Conservation (phyloP, 1,284 basidiomycete species). For the Moniliella sp. region DNA sequence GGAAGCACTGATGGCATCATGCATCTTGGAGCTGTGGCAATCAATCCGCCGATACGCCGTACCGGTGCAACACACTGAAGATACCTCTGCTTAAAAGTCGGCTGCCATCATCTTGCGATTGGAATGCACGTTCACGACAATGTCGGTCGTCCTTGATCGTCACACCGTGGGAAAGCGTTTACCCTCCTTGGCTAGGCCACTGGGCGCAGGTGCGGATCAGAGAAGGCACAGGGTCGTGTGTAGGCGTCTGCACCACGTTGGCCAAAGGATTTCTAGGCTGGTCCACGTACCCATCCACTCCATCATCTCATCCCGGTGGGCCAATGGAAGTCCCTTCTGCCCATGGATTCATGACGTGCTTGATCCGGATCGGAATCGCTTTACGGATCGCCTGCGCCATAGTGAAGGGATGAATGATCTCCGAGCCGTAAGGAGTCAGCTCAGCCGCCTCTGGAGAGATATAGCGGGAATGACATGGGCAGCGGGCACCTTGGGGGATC, state of each 20-base stretch:
- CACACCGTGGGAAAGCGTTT: slow-evolving; percentile 65
- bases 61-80: slow-evolving; percentile 70
- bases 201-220: neutral
- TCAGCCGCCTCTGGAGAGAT: slow-evolving; percentile 90
- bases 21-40: slow-evolving; percentile 93
- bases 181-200: too few species aligned
- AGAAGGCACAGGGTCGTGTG: neutral
- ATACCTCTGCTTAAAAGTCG: slow-evolving; percentile 85
- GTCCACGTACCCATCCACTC: too few species aligned
- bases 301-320: slow-evolving; percentile 26
- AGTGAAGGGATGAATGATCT: slow-evolving; percentile 95
- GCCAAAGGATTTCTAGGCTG: slow-evolving; percentile 15
- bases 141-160: slow-evolving; percentile 88
- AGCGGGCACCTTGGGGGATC: slow-evolving; percentile 78
- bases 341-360: slow-evolving; percentile 80
- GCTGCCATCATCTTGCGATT: slow-evolving; percentile 90
- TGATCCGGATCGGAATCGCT: slow-evolving; percentile 88
- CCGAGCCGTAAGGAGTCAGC: slow-evolving; percentile 89
- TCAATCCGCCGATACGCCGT: slow-evolving; percentile 82
- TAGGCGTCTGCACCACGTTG: slow-evolving; percentile 5
- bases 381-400: slow-evolving; percentile 93
- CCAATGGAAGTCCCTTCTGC: slow-evolving; percentile 73
- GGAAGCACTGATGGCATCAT: slow-evolving; percentile 49
- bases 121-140: slow-evolving; percentile 82
- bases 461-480: slow-evolving; percentile 81